Evolutionary conservation across 148 eudicot species (phyloP).

Genomic region (Rheum nobile): DNA sequence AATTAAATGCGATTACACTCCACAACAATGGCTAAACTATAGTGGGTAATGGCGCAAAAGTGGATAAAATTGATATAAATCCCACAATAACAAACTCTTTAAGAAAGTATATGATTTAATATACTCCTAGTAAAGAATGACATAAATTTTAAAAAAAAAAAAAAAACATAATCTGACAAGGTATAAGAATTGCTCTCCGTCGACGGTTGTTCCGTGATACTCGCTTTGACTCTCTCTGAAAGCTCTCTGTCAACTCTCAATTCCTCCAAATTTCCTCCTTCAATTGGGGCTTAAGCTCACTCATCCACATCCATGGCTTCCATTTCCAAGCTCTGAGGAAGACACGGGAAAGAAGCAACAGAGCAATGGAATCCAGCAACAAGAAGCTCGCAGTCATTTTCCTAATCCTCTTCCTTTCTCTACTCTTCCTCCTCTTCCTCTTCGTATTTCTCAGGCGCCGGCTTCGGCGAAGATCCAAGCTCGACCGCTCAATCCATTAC

Average conservation of each 20-base stretch:
- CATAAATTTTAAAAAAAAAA: background rate
- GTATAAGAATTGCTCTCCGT: background rate
- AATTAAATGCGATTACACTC: no score
- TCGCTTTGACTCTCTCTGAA: background rate
- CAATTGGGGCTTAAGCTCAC: background rate
- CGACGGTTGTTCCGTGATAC: background rate
- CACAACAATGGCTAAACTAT: no score
- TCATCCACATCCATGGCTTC: background rate
- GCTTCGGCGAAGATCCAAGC: background rate
- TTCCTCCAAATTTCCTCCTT: background rate
- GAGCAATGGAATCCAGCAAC: background rate
- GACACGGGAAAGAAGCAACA: background rate
- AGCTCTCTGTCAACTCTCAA: background rate
- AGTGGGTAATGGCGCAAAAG: background rate
- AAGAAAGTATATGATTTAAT: no score
- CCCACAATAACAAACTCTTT: background rate
- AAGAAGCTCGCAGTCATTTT: background rate
- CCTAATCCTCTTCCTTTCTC: background rate
- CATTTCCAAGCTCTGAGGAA: background rate
- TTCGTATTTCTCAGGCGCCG: background rate
- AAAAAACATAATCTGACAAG: background rate
- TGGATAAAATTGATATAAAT: no score
- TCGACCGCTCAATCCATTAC: background rate
- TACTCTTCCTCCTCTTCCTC: background rate
- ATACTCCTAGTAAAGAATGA: no score